phyloP scores from a whole-genome alignment of 208 protist species.

The Trypanosoma brucei region DNA sequence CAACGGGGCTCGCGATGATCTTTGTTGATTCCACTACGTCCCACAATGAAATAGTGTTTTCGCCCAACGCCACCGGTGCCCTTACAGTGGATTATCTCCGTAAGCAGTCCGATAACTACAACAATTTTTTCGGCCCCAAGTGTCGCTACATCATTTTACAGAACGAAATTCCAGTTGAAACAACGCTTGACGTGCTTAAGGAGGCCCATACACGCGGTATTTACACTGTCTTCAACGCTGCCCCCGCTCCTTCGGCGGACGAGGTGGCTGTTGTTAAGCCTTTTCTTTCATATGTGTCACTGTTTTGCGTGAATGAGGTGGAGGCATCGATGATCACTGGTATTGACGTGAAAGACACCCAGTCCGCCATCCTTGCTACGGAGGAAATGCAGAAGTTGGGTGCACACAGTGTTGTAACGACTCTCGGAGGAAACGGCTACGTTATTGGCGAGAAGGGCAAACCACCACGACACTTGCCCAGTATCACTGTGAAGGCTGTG shows the following conservation, averaged over 20 bases:
- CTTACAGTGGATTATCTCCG: constrained; percentile 59
- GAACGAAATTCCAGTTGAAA: constrained; percentile 87
- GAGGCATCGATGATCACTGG: constrained; percentile 87
- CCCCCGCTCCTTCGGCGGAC: constrained; percentile 75
- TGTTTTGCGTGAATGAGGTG: constrained; percentile 92
- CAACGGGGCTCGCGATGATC: constrained; percentile 90
- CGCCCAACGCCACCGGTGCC: constrained; percentile 77
- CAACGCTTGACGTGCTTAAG: constrained; percentile 79
- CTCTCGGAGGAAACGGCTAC: constrained; percentile 78
- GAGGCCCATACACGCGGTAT: constrained; percentile 69
- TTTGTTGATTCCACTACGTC: constrained; percentile 82
- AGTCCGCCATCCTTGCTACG: constrained; percentile 47
- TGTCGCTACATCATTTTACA: constrained; percentile 87
- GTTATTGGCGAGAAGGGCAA: constrained; percentile 55
- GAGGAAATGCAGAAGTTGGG: constrained; percentile 63
- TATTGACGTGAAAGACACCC: constrained; percentile 54
- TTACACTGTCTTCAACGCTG: constrained; percentile 92
- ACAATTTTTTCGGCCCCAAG: constrained; percentile 38
- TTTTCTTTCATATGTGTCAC: constrained; percentile 73
- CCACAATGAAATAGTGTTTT: constrained; percentile 92
- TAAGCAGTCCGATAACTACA: constrained; percentile 49
- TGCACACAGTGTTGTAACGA: constrained; percentile 83
- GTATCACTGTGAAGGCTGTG: constrained; percentile 78
- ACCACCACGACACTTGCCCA: constrained; percentile 36
- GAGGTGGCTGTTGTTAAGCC: constrained; percentile 66